Base-by-base conservation (phyloP, 177 flowering plant genomes). In the Vitis hybrid region DNA sequence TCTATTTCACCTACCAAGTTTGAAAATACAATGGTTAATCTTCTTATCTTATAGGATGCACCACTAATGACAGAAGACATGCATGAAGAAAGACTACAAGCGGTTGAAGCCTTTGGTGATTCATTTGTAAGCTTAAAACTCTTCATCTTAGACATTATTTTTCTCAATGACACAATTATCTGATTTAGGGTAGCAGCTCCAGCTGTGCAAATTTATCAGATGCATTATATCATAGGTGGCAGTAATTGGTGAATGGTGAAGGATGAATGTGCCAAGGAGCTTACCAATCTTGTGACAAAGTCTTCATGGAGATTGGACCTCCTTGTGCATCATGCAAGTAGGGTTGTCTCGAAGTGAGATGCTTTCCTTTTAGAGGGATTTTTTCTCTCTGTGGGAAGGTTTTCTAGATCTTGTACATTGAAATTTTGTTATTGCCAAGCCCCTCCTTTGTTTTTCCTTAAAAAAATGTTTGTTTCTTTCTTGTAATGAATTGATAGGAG, bases 31-130 rank as follows among this genome's bases (percentile, higher is more conserved):
- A 33, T 12, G 45, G 22, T 14, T 64, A 66, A 14, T 62, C 14
- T 26, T 64, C 26, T 53, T 55, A 10, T 26, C 31, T 77, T 73
- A 51, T 74, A 96, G 99, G 94, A 93, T 69, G 81, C 97, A 26
- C 97, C 98, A 66, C 82, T 89, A 49, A 96, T 96, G 99, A 96
- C 99, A 51, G 99, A 96, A 81, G 99, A 96, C 79, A 96, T 96
- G 98, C 98, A 96, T 80, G 98, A 96, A 83, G 99, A 96, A 69
- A 81, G 98, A 66, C 85, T 96, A 3, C 90, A 76, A 52, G 95
- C 97, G 65, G 87, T 90, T 69, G 91, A 89, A 81, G 92, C 91
- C 50, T 82, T 87, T 59, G 90, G 94, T 45, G 82, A 80, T 81
- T 80, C 97, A 69, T 83, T 86, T 83, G 99, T 96, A 86, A 88